Evolutionary conservation across 805 yeast species (phyloP).

Genomic region (Hanseniaspora pseudoguilliermondii): DNA sequence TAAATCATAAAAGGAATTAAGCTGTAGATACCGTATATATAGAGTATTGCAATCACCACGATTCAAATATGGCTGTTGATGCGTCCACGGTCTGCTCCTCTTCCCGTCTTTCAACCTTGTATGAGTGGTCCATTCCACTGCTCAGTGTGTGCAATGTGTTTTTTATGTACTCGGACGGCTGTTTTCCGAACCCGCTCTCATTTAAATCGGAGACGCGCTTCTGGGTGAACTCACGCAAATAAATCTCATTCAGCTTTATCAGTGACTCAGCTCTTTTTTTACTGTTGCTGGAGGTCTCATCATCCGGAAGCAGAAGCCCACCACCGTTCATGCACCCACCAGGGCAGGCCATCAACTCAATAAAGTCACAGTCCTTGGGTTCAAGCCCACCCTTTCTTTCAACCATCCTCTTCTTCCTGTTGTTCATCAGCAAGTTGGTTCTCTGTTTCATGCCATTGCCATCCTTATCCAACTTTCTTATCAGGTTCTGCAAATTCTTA

Average conservation of each 20-base stretch:
- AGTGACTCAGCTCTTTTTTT: conserved; percentile 4
- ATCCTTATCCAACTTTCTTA: conserved; percentile 44
- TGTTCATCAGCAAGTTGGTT: background rate
- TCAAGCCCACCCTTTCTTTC: conserved; percentile 31
- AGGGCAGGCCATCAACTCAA: conserved; percentile 97
- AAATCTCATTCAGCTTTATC: conserved; percentile 13
- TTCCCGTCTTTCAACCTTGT: background rate
- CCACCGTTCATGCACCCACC: conserved; percentile 97
- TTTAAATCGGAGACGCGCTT: background rate
- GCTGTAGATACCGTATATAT: background rate
- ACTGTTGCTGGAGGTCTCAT: conserved; percentile 18
- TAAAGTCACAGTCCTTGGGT: conserved; percentile 59
- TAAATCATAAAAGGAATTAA: too few relatives aligned
- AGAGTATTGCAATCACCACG: background rate
- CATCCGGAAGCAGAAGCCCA: conserved; percentile 50
- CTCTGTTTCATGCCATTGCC: conserved; percentile 23
- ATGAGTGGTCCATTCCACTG: background rate
- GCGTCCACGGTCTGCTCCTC: background rate
- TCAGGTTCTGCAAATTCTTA: conserved; percentile 85
- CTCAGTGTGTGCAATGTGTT: background rate
- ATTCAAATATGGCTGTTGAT: background rate
- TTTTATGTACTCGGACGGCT: background rate
- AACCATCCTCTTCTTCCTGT: background rate
- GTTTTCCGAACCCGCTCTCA: background rate
- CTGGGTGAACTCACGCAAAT: conserved; percentile 5